Conservation (phyloP, 1,284 basidiomycete genomes). For the Fomitopsis palustris region DNA sequence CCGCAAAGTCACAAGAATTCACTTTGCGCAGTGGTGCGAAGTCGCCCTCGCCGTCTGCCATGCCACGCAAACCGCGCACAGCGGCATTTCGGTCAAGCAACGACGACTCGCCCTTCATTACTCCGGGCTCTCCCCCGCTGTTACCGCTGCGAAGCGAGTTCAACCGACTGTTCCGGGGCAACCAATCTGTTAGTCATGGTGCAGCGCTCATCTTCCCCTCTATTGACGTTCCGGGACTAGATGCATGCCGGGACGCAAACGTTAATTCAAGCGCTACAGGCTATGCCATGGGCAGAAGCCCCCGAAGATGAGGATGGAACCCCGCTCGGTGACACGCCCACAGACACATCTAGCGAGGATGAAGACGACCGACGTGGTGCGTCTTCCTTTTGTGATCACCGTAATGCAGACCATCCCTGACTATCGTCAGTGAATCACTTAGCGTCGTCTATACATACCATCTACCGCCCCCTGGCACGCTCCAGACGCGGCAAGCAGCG, state of each 20-base stretch:
- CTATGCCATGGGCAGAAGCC: conserved; percentile 70
- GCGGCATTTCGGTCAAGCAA: conserved; percentile 11
- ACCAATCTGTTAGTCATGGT: conserved; percentile 55
- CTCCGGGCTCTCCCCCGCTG: conserved; percentile 61
- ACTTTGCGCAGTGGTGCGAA: conserved; percentile 2
- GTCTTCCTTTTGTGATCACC: not conserved
- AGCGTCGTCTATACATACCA: conserved; percentile 82
- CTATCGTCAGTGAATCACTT: conserved; percentile 36
- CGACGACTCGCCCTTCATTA: conserved; percentile 79
- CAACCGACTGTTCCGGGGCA: conserved; percentile 49
- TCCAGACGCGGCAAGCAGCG: conserved; percentile 45
- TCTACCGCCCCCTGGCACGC: conserved; percentile 76
- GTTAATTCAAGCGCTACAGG: conserved; percentile 80
- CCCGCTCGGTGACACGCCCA: conserved; percentile 37
- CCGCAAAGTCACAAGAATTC: conserved; percentile 21
- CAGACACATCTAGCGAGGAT: conserved; percentile 58
- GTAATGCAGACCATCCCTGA: not conserved
- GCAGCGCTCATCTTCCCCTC: not conserved
- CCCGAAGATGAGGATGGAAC: conserved; percentile 65
- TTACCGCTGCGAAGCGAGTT: conserved; percentile 40
- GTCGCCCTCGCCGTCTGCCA: conserved; percentile 11
- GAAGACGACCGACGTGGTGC: conserved; percentile 42
- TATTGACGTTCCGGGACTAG: conserved; percentile 24
- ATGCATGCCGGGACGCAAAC: conserved; percentile 83
- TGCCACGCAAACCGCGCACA: conserved; percentile 13